Percentiles rank a stretch among this genome's conserved stretches.
phyloP scores from a whole-genome alignment of 2,329 filamentous ascomycete species.

The Truncatella angustata region DNA sequence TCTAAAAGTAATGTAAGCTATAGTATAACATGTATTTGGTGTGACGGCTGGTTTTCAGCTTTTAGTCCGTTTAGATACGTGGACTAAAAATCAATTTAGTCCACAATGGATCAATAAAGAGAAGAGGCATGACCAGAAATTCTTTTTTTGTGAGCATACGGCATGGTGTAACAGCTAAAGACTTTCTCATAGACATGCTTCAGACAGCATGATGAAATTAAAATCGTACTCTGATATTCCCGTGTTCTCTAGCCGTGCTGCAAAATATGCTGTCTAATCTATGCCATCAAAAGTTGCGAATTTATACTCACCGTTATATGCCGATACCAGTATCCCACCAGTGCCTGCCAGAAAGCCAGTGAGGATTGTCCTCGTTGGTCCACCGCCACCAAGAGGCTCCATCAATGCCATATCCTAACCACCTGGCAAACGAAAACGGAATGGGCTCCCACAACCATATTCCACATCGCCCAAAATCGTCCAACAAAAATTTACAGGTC shows the following conservation, averaged over 20 bases:
- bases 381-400: constrained; percentile 69
- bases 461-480: constrained; percentile 73
- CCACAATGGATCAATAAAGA: no score
- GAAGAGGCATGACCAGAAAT: no score
- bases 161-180: no score
- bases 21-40: no score
- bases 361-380: constrained; percentile 49
- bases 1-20: no score
- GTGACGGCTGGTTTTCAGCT: no score
- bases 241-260: neutral
- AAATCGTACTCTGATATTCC: no score
- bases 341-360: constrained; percentile 55
- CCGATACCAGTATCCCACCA: constrained; percentile 58
- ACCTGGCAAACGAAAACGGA: constrained; percentile 70
- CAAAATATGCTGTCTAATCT: neutral
- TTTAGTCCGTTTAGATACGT: no score
- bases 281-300: neutral
- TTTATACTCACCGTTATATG: neutral
- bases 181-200: no score
- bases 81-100: no score
- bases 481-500: constrained; percentile 64
- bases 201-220: no score
- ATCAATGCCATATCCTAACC: constrained; percentile 59
- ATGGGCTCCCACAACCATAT: constrained; percentile 81
- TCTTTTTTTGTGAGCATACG: no score